Evolutionary conservation across 129 eudicot genomes (phyloP), one percentile per base, ranked within the genome.

Genomic region (Calendula officinalis): DNA sequence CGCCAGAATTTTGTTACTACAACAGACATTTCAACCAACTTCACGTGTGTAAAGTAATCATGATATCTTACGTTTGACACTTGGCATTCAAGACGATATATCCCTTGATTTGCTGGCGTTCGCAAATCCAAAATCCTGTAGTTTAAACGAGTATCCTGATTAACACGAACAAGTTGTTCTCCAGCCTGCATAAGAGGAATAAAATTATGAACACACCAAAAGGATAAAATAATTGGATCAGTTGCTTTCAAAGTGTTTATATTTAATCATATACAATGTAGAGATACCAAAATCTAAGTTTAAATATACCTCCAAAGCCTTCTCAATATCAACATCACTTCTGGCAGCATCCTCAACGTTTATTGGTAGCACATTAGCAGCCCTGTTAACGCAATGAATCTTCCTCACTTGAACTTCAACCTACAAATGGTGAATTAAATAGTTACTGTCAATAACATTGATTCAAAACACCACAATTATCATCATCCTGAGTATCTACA

Each of bases 101-200:
- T 84, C 58, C 77, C 92, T 69, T 88, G 96, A 69, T 88, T 84
- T 16, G 92, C 89, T 17, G 96, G 89, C 6, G 96, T 88, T 36
- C 96, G 86, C 46, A 88, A 30, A 69, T 88, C 92, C 41, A 88
- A 79, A 10, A 80, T 72, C 51, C 96, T 84, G 79, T 50, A 64
- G 69, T 88, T 84, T 73, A 84, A 66, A 13, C 92, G 96, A 3
- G 96, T 88, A 48, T 88, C 96, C 73, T 88, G 96, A 75, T 79
- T 81, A 6, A 88, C 96, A 14, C 89, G 91, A 36, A 84, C 96
- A 45, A 84, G 81, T 42, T 81, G 91, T 56, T 84, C 86, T 34
- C 95, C 91, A 22, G 82, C 86, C 91, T 88, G 75, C 71, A 79
- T 34, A 57, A 14, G 8, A 12, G 6, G 46, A 45, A 27, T 50